These are phyloP conservation scores for Wickerhamomyces chambardii DNA, from an alignment of 805 yeast species.

Conservation along the genomic window DNA sequence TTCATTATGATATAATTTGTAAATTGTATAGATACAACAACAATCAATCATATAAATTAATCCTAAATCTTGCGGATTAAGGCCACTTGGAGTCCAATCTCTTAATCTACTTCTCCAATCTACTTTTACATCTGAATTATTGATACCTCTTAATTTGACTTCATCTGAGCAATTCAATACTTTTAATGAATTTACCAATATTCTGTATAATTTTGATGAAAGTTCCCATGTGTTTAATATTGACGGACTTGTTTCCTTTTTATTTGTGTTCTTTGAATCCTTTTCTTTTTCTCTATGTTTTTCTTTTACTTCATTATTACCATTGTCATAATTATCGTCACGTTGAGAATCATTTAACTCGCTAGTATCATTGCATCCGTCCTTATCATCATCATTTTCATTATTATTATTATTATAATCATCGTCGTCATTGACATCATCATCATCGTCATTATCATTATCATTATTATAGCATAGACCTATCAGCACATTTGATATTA, in stretches of 20 bases:
- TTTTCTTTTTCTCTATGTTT: no score
- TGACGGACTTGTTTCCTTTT: no score
- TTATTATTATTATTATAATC: no score
- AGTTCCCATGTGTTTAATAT: slow-evolving; percentile 25
- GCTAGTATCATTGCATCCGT: no score
- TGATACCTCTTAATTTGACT: slow-evolving; percentile 26
- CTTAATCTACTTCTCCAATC: slow-evolving; percentile 22
- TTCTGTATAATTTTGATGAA: slow-evolving; percentile 20
- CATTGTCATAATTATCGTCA: no score
- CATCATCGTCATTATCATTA: no score
- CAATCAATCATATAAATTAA: slow-evolving; percentile 36
- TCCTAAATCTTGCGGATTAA: slow-evolving; percentile 27
- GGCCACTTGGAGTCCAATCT: slow-evolving; percentile 28
- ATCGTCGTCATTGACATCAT: no score
- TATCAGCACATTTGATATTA: slow-evolving; percentile 39
- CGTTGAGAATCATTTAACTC: no score
- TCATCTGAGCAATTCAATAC: slow-evolving; percentile 35
- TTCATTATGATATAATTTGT: slow-evolving; percentile 25
- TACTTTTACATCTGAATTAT: slow-evolving; percentile 26
- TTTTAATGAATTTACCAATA: slow-evolving; percentile 27
- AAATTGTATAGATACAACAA: slow-evolving; percentile 32
- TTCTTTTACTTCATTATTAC: no score
- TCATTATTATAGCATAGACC: slow-evolving; percentile 20
- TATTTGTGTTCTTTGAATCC: no score
- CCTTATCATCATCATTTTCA: no score